Base-by-base conservation (phyloP, 768 basidiomycete species). In the Trametes gibbosa region DNA sequence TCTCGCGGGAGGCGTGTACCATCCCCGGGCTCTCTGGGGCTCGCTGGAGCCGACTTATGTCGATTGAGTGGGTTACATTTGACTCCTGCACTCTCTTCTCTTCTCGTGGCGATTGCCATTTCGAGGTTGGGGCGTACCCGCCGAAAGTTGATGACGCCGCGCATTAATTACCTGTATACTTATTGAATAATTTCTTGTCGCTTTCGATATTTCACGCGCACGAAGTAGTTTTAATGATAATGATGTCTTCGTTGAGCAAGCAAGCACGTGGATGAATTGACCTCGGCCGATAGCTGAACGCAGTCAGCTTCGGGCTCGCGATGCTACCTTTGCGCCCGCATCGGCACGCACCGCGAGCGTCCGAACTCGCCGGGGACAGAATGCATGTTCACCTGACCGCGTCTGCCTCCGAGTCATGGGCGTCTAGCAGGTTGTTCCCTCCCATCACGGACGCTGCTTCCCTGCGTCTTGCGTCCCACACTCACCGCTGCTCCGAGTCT, bases 1-100 rank as follows among this genome's bases (percentile, higher is more conserved):
- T 34, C 52, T 74, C 60, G 50, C 68, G 21, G 65, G 58, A 1
- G 60, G 70, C 5, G 64, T 61, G 16, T 76, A 76, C 61, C 54
- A 39, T 9, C 74, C 73, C 5, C 66, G 58, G 21, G 69, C 70
- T 21, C 63, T 64, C 51, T 68, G 47, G 46, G 45, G 45, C 2
- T 32, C 55, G 23, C 23, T 49, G 3, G 49, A 49, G 46, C 55
- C 55, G 17, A 42, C 40, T 24, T 56, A 50, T 25, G 55, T 56
- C 27, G 55, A 56, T 34, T 56, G 13, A 48, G 25, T 8, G 29
- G 10, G 5, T 32, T 32, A 10, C 5, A 10, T 32, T 32, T 5
- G 5, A 5, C 4, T 32, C 29, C 29, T 32, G n/a, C n/a, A n/a
- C n/a, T 10, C 29, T 32, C 29, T 10, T 10, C 29, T 32, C 29